Percentiles rank a stretch among this genome's conserved stretches.
These are phyloP conservation scores for Kazachstania sp. DNA, from an alignment of 1,139 yeast genomes.

Conservation along the genomic window DNA sequence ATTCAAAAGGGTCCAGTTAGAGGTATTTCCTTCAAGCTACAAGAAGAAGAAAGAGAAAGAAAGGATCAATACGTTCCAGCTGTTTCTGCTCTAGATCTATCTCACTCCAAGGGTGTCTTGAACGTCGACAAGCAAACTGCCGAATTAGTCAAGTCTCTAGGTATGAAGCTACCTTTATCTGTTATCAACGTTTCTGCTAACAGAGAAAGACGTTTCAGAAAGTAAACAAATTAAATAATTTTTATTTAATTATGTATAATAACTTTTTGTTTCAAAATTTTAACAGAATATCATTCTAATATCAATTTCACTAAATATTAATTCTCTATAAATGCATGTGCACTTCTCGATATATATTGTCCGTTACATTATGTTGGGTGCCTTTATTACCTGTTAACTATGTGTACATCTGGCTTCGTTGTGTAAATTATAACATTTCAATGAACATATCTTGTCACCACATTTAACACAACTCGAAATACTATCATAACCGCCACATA, in stretches of 20 bases:
- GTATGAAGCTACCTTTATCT: slow-evolving; percentile 90
- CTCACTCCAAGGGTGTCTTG: slow-evolving; percentile 93
- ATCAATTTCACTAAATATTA: not conserved
- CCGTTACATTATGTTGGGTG: too few species aligned
- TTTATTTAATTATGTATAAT: slow-evolving; percentile 2
- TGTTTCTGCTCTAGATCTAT: slow-evolving; percentile 98
- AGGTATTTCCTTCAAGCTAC: slow-evolving; percentile 99
- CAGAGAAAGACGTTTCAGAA: slow-evolving; percentile 94
- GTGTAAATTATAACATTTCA: slow-evolving; percentile 27
- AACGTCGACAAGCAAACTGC: slow-evolving; percentile 98
- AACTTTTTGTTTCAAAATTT: slow-evolving; percentile 1
- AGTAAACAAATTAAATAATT: slow-evolving; percentile 40
- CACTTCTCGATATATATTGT: not conserved
- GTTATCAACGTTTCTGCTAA: slow-evolving; percentile 89
- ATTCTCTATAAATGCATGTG: not conserved
- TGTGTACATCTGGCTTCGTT: slow-evolving; percentile 30
- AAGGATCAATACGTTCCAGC: slow-evolving; percentile 99
- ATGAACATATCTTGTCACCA: slow-evolving; percentile 28
- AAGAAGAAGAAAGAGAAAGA: slow-evolving; percentile 99
- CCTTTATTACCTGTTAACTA: slow-evolving; percentile 4
- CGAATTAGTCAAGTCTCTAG: slow-evolving; percentile 91
- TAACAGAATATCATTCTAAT: slow-evolving; percentile 1
- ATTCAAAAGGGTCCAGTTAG: slow-evolving; percentile 99
- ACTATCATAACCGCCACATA: slow-evolving; percentile 29
- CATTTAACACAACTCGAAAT: slow-evolving; percentile 30